These are phyloP conservation scores for Xylariomycetidae sp. DNA, from an alignment of 2,329 filamentous ascomycete genomes.

Conservation along the genomic window DNA sequence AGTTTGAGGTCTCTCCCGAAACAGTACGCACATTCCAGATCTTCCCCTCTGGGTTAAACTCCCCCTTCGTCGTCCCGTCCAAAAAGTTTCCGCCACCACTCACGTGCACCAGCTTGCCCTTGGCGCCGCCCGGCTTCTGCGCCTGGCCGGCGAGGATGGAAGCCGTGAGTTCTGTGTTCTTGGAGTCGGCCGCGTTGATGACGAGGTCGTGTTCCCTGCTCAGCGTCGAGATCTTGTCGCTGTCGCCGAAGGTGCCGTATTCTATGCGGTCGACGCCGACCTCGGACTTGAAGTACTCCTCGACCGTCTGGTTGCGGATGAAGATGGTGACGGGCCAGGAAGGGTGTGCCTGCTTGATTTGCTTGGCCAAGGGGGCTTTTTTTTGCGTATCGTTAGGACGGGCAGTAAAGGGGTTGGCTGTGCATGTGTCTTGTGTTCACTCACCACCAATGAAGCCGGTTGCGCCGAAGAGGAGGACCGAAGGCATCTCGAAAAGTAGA, in stretches of 20 bases:
- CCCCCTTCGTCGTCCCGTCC: neutral
- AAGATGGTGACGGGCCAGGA: neutral
- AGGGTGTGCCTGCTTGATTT: neutral
- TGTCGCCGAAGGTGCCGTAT: too few species aligned
- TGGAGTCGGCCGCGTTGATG: slow-evolving; percentile 1
- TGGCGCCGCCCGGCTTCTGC: too few species aligned
- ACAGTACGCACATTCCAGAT: slow-evolving; percentile 2
- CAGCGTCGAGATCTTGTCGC: neutral
- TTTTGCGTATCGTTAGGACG: too few species aligned
- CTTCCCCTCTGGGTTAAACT: neutral
- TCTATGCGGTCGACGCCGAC: neutral
- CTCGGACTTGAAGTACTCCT: neutral
- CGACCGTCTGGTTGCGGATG: neutral
- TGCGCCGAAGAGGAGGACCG: too few species aligned
- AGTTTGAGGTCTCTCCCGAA: too few species aligned
- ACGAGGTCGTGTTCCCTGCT: slow-evolving; percentile 2
- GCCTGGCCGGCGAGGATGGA: neutral
- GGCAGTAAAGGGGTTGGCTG: too few species aligned
- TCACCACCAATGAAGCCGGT: slow-evolving; percentile 2
- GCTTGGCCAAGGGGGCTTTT: neutral
- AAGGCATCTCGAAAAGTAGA: too few species aligned
- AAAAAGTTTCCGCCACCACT: slow-evolving; percentile 2
- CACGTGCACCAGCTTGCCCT: slow-evolving; percentile 1
- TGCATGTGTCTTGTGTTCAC: neutral
- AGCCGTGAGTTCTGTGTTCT: neutral